A percentile compares a stretch with the other conserved stretches of the same genome.
These are phyloP conservation scores for Coniochaeta prunicola DNA, from an alignment of 2,329 filamentous ascomycete species.

Conservation along the genomic window DNA sequence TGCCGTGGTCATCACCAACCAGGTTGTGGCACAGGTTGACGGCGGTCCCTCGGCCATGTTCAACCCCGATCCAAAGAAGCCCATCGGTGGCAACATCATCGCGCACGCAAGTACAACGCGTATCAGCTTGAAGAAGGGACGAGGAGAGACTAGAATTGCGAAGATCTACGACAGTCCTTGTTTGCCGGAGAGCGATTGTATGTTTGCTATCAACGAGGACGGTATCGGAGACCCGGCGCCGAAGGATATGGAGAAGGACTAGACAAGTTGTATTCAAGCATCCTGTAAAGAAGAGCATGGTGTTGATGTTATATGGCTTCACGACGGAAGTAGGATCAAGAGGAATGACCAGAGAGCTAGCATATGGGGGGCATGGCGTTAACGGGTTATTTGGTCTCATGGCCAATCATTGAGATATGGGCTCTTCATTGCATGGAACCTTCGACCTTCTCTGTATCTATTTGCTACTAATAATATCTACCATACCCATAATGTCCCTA, in stretches of 20 bases:
- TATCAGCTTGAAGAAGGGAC: conserved; percentile 90
- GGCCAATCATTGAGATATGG: background rate
- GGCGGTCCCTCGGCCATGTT: conserved; percentile 97
- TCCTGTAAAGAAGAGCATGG: background rate
- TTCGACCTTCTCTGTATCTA: background rate
- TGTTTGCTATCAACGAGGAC: conserved; percentile 96
- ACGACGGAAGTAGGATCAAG: background rate
- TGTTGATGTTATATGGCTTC: background rate
- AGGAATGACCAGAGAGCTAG: background rate
- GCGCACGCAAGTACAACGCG: conserved; percentile 94
- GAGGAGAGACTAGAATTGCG: conserved; percentile 91
- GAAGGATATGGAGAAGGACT: conserved; percentile 67
- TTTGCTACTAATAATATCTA: background rate
- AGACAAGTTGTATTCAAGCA: background rate
- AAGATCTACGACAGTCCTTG: conserved; percentile 99
- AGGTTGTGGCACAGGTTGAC: conserved; percentile 97
- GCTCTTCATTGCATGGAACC: background rate
- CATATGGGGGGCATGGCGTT: conserved; percentile 2
- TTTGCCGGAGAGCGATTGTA: conserved; percentile 88
- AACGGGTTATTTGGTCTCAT: background rate
- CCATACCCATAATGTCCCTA: background rate
- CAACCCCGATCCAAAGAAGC: conserved; percentile 98
- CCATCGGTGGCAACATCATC: conserved; percentile 97
- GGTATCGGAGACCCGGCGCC: conserved; percentile 93
- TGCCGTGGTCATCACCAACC: conserved; percentile 96